A percentile compares a stretch with the other conserved stretches of the same genome.
phyloP scores from a whole-genome alignment of 345 rosid genomes.

The Hypericum androsaemum region DNA sequence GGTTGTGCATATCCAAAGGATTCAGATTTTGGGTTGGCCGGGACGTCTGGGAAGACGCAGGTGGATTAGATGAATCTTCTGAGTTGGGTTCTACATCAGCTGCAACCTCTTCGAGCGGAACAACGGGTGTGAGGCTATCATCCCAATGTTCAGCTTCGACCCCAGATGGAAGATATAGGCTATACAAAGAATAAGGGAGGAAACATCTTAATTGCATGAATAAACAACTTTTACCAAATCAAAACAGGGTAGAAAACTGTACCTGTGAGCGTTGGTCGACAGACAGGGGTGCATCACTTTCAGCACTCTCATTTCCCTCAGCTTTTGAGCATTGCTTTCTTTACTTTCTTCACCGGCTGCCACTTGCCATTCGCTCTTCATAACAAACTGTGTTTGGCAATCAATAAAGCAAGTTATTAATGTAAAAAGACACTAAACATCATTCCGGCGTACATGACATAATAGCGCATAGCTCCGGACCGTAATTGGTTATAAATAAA shows the following conservation, averaged over 20 bases:
- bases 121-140: slow-evolving; percentile 37
- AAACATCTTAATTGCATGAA: too few relatives aligned
- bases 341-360: slow-evolving; percentile 49
- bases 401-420: not conserved
- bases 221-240: too few relatives aligned
- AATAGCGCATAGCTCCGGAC: not conserved
- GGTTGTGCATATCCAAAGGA: not conserved
- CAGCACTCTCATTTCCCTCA: slow-evolving; percentile 33
- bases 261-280: slow-evolving; percentile 45
- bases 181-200: slow-evolving; percentile 9
- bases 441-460: not conserved
- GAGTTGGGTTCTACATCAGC: slow-evolving; percentile 11
- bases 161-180: slow-evolving; percentile 36
- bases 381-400: slow-evolving; percentile 26
- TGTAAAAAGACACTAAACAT: not conserved
- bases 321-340: slow-evolving; percentile 31
- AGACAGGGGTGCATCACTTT: slow-evolving; percentile 45
- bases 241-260: not conserved
- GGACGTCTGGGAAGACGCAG: slow-evolving; percentile 11
- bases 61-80: slow-evolving; percentile 9
- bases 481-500: not conserved
- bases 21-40: slow-evolving; percentile 9
- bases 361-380: slow-evolving; percentile 30
- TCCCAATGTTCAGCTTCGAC: slow-evolving; percentile 30
- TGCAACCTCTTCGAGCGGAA: slow-evolving; percentile 38